Conservation (phyloP, 2,329 filamentous ascomycete species). For the Clonostachys solani region DNA sequence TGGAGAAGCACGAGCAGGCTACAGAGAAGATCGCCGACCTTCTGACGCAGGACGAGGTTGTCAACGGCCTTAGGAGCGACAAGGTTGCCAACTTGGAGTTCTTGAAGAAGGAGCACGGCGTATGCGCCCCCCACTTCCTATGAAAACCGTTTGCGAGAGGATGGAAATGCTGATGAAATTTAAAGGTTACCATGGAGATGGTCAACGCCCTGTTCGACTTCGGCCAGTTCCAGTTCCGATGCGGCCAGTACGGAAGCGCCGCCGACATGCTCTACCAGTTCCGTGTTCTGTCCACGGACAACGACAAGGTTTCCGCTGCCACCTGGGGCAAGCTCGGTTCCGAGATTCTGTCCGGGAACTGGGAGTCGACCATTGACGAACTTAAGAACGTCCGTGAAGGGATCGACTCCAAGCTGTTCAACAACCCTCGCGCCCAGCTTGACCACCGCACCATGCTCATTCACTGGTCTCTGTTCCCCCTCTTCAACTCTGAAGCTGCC, state of each 20-base stretch:
- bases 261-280: slow-evolving; percentile 96
- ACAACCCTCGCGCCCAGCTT: slow-evolving; percentile 91
- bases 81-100: slow-evolving; percentile 99
- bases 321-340: slow-evolving; percentile 98
- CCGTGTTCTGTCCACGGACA: slow-evolving; percentile 95
- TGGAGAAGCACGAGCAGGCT: slow-evolving; percentile 82
- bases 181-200: slow-evolving; percentile 83
- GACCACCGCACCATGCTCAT: slow-evolving; percentile 96
- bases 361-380: slow-evolving; percentile 91
- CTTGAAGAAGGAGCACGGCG: slow-evolving; percentile 92
- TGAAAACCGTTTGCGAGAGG: slow-evolving; percentile 4
- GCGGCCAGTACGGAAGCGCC: slow-evolving; percentile 86
- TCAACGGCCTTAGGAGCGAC: slow-evolving; percentile 87
- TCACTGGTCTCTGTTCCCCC: slow-evolving; percentile 97
- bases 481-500: slow-evolving; percentile 94
- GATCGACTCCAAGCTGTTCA: slow-evolving; percentile 94
- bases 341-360: slow-evolving; percentile 92
- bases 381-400: slow-evolving; percentile 83
- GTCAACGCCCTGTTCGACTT: slow-evolving; percentile 94
- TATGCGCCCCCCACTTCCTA: slow-evolving; percentile 32
- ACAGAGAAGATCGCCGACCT: slow-evolving; percentile 86
- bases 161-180: slow-evolving; percentile 2
- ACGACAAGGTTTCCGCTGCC: slow-evolving; percentile 92
- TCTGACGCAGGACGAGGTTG: slow-evolving; percentile 82
- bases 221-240: slow-evolving; percentile 97